Percentiles rank a stretch among this genome's conserved stretches.
These are phyloP conservation scores for Calonectria multiphialidica DNA, from an alignment of 2,329 filamentous ascomycete species.

Conservation along the genomic window DNA sequence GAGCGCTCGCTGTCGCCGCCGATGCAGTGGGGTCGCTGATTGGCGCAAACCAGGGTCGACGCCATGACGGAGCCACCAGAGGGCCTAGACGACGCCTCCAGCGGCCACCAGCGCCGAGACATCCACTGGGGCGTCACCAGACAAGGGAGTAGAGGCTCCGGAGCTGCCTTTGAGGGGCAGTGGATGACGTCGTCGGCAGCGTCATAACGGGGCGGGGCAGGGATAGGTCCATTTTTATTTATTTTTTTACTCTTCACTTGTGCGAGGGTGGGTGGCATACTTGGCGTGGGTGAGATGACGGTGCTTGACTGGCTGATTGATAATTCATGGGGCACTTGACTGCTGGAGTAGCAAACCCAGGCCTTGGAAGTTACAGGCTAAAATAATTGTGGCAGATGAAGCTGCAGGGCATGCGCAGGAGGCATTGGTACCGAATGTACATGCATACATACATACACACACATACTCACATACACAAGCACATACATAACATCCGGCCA, in stretches of 20 bases:
- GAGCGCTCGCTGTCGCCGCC: slow-evolving; percentile 1
- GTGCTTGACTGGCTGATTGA: slow-evolving; percentile 9
- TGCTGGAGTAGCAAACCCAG: slow-evolving; percentile 19
- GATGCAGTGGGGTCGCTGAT: neutral
- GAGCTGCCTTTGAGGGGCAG: slow-evolving; percentile 14
- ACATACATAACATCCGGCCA: neutral
- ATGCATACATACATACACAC: no score
- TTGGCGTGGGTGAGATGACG: slow-evolving; percentile 14
- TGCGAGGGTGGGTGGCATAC: neutral
- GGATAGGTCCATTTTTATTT: slow-evolving; percentile 12
- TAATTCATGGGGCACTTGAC: neutral
- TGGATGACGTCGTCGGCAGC: slow-evolving; percentile 44
- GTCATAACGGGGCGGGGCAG: slow-evolving; percentile 44
- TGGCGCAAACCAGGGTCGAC: neutral
- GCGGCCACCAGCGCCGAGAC: slow-evolving; percentile 19
- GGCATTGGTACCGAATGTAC: neutral
- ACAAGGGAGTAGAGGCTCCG: slow-evolving; percentile 12
- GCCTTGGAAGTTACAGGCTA: slow-evolving; percentile 19
- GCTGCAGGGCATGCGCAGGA: slow-evolving; percentile 9
- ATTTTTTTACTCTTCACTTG: slow-evolving; percentile 5
- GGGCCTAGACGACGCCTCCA: slow-evolving; percentile 18
- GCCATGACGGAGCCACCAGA: slow-evolving; percentile 4
- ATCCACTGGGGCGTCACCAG: slow-evolving; percentile 14
- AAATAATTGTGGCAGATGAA: neutral
- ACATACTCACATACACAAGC: no score